These are phyloP conservation scores for Orbilia oligospora DNA, from an alignment of 2,329 filamentous ascomycete species.

Conservation along the genomic window DNA sequence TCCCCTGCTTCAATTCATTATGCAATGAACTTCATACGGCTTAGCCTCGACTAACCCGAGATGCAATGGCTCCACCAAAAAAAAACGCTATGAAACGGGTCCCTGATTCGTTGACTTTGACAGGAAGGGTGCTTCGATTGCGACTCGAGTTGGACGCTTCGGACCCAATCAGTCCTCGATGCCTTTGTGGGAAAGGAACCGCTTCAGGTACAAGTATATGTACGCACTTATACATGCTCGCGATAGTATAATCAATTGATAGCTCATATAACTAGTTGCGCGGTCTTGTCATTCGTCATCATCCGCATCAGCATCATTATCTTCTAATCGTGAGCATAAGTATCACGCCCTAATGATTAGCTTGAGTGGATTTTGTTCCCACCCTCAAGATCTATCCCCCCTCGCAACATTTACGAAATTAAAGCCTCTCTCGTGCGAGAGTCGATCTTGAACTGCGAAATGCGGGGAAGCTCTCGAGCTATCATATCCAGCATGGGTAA, in stretches of 20 bases:
- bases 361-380: conserved; percentile 9
- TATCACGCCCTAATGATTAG: neutral
- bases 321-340: neutral
- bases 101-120: conserved; percentile 8
- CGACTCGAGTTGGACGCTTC: conserved; percentile 9
- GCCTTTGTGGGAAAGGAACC: neutral
- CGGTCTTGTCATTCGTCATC: conserved; percentile 30
- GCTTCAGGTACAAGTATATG: conserved; percentile 19
- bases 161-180: conserved; percentile 38
- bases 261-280: neutral
- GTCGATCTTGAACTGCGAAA: conserved; percentile 13
- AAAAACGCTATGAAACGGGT: neutral
- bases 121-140: conserved; percentile 13
- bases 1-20: neutral
- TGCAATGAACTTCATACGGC: conserved; percentile 15
- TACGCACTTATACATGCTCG: neutral
- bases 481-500: conserved; percentile 27
- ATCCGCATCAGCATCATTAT: neutral
- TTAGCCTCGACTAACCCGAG: neutral
- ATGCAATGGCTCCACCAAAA: neutral
- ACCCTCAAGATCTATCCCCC: neutral
- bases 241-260: neutral
- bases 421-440: conserved; percentile 26
- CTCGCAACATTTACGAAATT: conserved; percentile 12
- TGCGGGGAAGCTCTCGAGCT: conserved; percentile 36